A percentile compares a stretch with the other conserved stretches of the same genome.
Evolutionary conservation across 371 early-diverging fungal genomes (phyloP).

Genomic region (Dichotomocladium elegans): DNA sequence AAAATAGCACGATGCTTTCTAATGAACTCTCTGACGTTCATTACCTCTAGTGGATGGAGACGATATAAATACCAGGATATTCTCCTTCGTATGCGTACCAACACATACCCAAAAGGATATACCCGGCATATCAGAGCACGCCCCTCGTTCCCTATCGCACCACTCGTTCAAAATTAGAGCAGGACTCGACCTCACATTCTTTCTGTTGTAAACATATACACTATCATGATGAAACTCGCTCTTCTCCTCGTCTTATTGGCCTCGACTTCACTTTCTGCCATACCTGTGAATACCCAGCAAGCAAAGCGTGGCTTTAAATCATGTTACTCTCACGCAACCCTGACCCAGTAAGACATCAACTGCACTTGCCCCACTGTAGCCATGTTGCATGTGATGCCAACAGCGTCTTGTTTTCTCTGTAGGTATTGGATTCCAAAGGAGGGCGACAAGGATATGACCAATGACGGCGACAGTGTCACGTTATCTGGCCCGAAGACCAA

Average conservation of each 20-base stretch:
- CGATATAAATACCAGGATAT: no score
- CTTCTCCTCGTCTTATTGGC: neutral
- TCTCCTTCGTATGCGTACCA: no score
- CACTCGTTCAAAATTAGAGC: neutral
- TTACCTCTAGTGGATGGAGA: no score
- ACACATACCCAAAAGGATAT: no score
- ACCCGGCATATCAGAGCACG: no score
- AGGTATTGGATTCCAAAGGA: constrained; percentile 34
- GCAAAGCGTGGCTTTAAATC: constrained; percentile 6
- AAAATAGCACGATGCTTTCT: no score
- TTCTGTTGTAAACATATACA: neutral
- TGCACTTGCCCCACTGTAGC: neutral
- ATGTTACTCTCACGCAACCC: constrained; percentile 9
- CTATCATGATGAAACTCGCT: neutral
- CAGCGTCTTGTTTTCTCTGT: neutral
- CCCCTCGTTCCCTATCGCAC: no score
- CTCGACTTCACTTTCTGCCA: neutral
- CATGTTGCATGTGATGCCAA: no score
- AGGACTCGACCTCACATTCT: neutral
- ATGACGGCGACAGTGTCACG: constrained; percentile 14
- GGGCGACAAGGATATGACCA: constrained; percentile 22
- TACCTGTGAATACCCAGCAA: neutral
- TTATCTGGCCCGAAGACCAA: constrained; percentile 18
- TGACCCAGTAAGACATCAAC: constrained; percentile 4
- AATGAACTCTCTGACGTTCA: no score